Percentiles rank a stretch among this genome's conserved stretches.
Conservation (phyloP, 495 filamentous ascomycete species). For the Podospora comata region DNA sequence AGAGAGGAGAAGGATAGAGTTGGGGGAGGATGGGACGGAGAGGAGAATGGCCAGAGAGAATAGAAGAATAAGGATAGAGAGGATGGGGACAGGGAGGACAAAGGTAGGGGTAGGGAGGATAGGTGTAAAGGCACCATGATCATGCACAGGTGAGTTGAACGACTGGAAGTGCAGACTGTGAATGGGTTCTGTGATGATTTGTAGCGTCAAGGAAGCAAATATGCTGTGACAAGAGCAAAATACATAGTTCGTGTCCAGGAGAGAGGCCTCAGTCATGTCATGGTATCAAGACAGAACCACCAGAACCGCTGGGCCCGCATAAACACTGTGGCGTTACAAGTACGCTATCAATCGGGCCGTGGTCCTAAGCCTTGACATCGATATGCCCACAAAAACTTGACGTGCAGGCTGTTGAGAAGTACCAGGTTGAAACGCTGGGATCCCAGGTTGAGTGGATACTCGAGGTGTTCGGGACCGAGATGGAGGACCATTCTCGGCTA, state of each 20-base stretch:
- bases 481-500: not conserved
- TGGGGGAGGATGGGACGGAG: too few relatives aligned
- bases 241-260: not conserved
- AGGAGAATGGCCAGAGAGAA: too few relatives aligned
- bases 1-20: too few relatives aligned
- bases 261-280: not conserved
- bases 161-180: not conserved
- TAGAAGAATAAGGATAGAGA: too few relatives aligned
- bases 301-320: not conserved
- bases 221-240: not conserved
- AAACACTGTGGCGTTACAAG: not conserved
- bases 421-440: not conserved
- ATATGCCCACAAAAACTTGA: not conserved
- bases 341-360: not conserved
- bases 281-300: not conserved
- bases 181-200: not conserved
- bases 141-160: too few relatives aligned
- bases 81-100: too few relatives aligned
- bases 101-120: too few relatives aligned
- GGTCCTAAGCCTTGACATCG: not conserved
- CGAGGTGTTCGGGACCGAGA: not conserved
- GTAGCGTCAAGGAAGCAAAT: not conserved
- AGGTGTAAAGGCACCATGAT: too few relatives aligned
- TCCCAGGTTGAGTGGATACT: not conserved
- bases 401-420: not conserved